These are phyloP conservation scores for Penicillium janthinellum DNA, from an alignment of 2,329 filamentous ascomycete species.

Conservation along the genomic window DNA sequence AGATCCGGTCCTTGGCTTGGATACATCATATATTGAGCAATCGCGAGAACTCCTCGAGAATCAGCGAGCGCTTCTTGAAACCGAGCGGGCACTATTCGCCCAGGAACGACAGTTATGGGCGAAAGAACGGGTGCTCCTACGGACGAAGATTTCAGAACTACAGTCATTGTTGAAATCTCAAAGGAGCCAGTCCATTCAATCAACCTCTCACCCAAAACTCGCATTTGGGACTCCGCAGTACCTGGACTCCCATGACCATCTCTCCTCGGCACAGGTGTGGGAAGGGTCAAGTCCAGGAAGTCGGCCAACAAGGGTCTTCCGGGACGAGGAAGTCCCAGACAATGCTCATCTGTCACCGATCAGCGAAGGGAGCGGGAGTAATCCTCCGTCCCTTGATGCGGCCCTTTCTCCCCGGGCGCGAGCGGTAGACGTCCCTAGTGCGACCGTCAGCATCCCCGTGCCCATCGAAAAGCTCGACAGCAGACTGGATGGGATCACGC, in stretches of 20 bases:
- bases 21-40: constrained; percentile 45
- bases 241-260: constrained; percentile 11
- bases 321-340: constrained; percentile 34
- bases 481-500: constrained; percentile 49
- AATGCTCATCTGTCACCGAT: constrained; percentile 30
- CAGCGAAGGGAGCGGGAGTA: constrained; percentile 33
- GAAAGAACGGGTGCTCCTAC: constrained; percentile 46
- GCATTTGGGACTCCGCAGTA: constrained; percentile 16
- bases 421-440: constrained; percentile 32
- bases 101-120: constrained; percentile 49
- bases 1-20: constrained; percentile 30
- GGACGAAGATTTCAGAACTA: constrained; percentile 44
- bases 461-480: constrained; percentile 51
- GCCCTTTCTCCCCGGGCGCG: constrained; percentile 43
- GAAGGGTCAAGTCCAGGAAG: constrained; percentile 44
- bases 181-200: constrained; percentile 5
- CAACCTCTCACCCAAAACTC: constrained; percentile 16
- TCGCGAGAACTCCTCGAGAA: constrained; percentile 43
- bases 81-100: constrained; percentile 44
- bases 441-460: constrained; percentile 41
- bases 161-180: constrained; percentile 36
- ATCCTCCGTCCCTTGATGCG: constrained; percentile 41
- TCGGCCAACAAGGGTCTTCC: constrained; percentile 48
- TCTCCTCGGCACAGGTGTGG: constrained; percentile 43
- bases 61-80: constrained; percentile 43